Evolutionary conservation across 2,329 filamentous ascomycete species (phyloP), one percentile per base, ranked within the genome.

Genomic region (Cladorrhinum sp.): DNA sequence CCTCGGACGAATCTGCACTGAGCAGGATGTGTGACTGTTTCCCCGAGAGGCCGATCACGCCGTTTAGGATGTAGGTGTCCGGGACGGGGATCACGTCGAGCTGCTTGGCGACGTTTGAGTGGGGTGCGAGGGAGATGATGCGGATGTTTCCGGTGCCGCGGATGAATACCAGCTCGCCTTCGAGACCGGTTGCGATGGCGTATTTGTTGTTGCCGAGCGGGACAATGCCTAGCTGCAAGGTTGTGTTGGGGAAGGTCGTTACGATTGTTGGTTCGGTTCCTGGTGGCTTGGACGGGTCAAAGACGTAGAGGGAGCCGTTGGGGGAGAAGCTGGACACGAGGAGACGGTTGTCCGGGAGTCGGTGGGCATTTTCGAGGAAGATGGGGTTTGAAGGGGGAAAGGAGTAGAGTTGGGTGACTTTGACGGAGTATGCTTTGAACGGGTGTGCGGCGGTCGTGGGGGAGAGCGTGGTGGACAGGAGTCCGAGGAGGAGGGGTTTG

Each of bases 31-130:
- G 23, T 3, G 54, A n/a, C n/a, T n/a, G 54, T 8, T 38, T 25
- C 2, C 9, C 8, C 5, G 55, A 50, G 8, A 61, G 25, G 20
- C 49, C 12, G 4, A 50, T 55, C 36, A 61, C 16, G n/a, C 59
- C 59, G 59, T 61, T 61, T 25, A 61, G 53, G 41, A 60, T 56
- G 16, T 7, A 25, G 1, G 58, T 60, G 52, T 55, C 52, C 7
- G 58, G 48, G 36, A 53, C 38, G 24, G 53, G 53, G 22, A 60
- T 60, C 13, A 50, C 22, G 29, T 29, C 22, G 27, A 56, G 8
- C 16, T 45, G 41, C 4, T 8, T 18, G 16, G 41, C 41, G 8
- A 4, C 20, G 8, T 18, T 12, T 2, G 41, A 12, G 6, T 45
- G 7, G 16, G 24, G 25, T 24, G n/a, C 13, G 6, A 56, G 53